Base-by-base conservation (phyloP, 106 monocot genomes). In the Chionographis japonica region DNA sequence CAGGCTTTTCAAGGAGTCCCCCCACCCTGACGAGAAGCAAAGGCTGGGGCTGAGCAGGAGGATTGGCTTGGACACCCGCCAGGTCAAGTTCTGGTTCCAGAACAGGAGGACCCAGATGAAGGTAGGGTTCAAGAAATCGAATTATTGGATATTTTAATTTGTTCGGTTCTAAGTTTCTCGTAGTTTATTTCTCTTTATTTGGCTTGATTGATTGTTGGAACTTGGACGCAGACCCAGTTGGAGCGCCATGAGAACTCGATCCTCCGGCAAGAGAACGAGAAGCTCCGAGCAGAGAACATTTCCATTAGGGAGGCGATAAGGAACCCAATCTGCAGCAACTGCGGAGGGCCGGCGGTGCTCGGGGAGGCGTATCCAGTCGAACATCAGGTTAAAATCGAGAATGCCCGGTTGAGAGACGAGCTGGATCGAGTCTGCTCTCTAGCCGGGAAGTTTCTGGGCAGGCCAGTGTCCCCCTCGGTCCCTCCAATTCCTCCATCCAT, bases 31-130 rank as follows among this genome's bases (percentile, higher is more conserved):
- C 40, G 90, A 90, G 65, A 90, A 90, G 68, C 90, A 86, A 72
- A 70, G 90, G 14, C 6, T 68, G 37, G 83, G 80, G 59, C 76
- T 90, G 15, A 86, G 86, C 79, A 80, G 40, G 49, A 38, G 80
- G 35, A 80, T 90, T 17, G 18, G 54, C 62, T 59, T 90, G 54
- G 86, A 86, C 68, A 61, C 61, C 51, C 83, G 90, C 12, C 90
- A 90, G 77, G 83, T 90, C 74, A 90, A 90, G 80, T 90, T 90
- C 80, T 90, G 90, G 90, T 90, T 90, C 78, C 90, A 90, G 78
- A 90, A 90, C 41, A 64, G 86, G 4, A 77, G 90, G 11, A 90
- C 90, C 4, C 86, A 90, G 72, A 86, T 83, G 86, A 90, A 90
- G 86, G 90, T 86, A 68, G 37, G 9, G 46, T 10, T 6, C 5